Evolutionary conservation across 176 grass and related monocot species (phyloP).

Genomic region (Zoysia japonica): DNA sequence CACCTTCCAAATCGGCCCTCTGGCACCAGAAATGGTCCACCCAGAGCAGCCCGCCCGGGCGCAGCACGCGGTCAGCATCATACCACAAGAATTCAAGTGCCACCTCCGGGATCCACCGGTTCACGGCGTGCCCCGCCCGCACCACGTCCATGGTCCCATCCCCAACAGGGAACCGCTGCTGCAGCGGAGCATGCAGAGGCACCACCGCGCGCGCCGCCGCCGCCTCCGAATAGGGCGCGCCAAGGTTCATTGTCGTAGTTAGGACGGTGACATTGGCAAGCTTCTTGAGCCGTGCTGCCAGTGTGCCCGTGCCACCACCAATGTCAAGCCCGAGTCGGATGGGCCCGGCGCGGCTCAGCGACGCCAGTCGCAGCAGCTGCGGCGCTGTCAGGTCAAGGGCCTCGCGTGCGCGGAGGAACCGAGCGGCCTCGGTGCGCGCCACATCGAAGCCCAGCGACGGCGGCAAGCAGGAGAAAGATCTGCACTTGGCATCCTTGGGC

Average conservation of each 20-base stretch:
- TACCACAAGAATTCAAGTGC: slow-evolving; percentile 88
- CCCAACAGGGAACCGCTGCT: slow-evolving; percentile 77
- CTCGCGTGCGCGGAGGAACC: slow-evolving; percentile 55
- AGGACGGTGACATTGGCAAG: slow-evolving; percentile 77
- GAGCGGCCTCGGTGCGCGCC: slow-evolving; percentile 50
- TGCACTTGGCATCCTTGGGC: slow-evolving; percentile 44
- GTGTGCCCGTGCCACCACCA: slow-evolving; percentile 74
- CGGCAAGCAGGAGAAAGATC: slow-evolving; percentile 58
- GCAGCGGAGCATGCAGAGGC: slow-evolving; percentile 83
- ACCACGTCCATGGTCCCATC: slow-evolving; percentile 83
- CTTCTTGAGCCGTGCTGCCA: slow-evolving; percentile 70
- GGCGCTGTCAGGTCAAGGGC: slow-evolving; percentile 74
- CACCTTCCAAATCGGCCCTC: slow-evolving; percentile 51
- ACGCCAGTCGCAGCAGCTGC: slow-evolving; percentile 82
- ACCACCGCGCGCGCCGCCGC: slow-evolving; percentile 72
- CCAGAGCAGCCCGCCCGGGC: slow-evolving; percentile 80
- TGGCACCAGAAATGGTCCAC: slow-evolving; percentile 92
- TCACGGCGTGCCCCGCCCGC: slow-evolving; percentile 83
- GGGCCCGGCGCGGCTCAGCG: slow-evolving; percentile 63
- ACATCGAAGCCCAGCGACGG: slow-evolving; percentile 60
- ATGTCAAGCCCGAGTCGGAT: slow-evolving; percentile 80
- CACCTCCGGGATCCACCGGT: slow-evolving; percentile 87
- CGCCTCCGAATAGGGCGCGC: slow-evolving; percentile 80
- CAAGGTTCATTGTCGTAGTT: slow-evolving; percentile 82
- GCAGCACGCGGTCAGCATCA: slow-evolving; percentile 79